These are phyloP conservation scores for Neurospora sp. DNA, from an alignment of 495 filamentous ascomycete genomes.

Conservation along the genomic window DNA sequence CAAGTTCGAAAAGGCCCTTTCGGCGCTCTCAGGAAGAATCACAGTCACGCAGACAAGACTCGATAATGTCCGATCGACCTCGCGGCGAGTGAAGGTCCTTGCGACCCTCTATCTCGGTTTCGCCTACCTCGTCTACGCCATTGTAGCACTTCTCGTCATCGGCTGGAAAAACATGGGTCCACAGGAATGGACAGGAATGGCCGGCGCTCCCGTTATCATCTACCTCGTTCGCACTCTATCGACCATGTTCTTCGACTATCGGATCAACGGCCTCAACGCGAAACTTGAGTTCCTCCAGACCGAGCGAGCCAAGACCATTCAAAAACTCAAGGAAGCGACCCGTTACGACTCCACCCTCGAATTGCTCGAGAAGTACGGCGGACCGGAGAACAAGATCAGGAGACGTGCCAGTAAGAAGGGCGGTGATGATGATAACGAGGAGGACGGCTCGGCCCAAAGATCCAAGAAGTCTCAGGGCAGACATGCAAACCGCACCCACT, in stretches of 20 bases:
- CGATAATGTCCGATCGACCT: slow-evolving; percentile 56
- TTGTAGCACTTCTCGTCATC: slow-evolving; percentile 71
- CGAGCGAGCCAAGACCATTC: slow-evolving; percentile 77
- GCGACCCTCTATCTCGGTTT: slow-evolving; percentile 86
- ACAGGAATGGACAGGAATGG: slow-evolving; percentile 63
- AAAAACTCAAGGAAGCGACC: slow-evolving; percentile 86
- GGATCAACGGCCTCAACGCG: slow-evolving; percentile 54
- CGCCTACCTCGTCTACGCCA: slow-evolving; percentile 74
- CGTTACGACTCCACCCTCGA: slow-evolving; percentile 93
- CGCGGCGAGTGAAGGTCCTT: slow-evolving; percentile 71
- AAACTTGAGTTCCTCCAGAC: slow-evolving; percentile 63
- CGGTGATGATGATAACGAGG: slow-evolving; percentile 12
- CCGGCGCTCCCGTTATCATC: slow-evolving; percentile 74
- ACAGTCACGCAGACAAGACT: slow-evolving; percentile 57
- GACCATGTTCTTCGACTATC: slow-evolving; percentile 68
- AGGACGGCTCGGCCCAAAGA: slow-evolving; percentile 9
- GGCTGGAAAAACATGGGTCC: slow-evolving; percentile 73
- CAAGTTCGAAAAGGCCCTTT: slow-evolving; percentile 83
- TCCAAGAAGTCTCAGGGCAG: slow-evolving; percentile 6
- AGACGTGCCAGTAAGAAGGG: slow-evolving; percentile 26
- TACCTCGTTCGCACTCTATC: slow-evolving; percentile 51
- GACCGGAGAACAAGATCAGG: slow-evolving; percentile 39
- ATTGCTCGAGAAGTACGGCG: slow-evolving; percentile 88
- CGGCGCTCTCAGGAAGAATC: slow-evolving; percentile 72
- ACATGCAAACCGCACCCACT: slow-evolving; percentile 38